Percentiles rank a stretch among this genome's conserved stretches.
Conservation (phyloP, 1,139 yeast genomes). For the Scheffersomyces titani region DNA sequence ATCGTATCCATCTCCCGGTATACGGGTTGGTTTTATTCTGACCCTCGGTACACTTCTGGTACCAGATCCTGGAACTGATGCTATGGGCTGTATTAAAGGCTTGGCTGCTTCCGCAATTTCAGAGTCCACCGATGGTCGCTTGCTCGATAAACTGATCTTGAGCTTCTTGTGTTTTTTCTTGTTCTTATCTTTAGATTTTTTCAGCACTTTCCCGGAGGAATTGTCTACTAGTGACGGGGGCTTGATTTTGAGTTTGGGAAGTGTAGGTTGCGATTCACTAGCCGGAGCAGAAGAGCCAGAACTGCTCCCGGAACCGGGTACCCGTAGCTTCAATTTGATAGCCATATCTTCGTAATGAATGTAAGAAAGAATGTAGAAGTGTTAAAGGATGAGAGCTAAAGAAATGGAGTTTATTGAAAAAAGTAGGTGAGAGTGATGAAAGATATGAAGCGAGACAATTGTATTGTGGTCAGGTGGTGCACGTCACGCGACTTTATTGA, state of each 20-base stretch:
- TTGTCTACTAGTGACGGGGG: slow-evolving; percentile 13
- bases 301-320: slow-evolving; percentile 9
- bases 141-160: slow-evolving; percentile 18
- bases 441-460: too few relatives aligned
- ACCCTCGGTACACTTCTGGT: slow-evolving; percentile 49
- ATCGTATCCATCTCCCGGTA: slow-evolving; percentile 95
- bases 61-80: slow-evolving; percentile 1
- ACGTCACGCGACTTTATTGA: not conserved
- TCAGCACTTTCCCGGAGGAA: slow-evolving; percentile 3
- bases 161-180: slow-evolving; percentile 22
- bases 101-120: not conserved
- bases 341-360: slow-evolving; percentile 12
- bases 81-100: not conserved
- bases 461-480: not conserved
- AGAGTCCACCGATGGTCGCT: slow-evolving; percentile 6
- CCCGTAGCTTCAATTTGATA: slow-evolving; percentile 26
- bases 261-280: slow-evolving; percentile 4
- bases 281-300: not conserved
- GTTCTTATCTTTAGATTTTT: slow-evolving; percentile 3
- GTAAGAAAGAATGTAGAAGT: not conserved
- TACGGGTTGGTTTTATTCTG: slow-evolving; percentile 77
- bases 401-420: not conserved
- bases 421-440: too few relatives aligned
- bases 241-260: slow-evolving; percentile 21
- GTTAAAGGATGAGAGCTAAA: too few relatives aligned